A percentile compares a stretch with the other conserved stretches of the same genome.
These are phyloP conservation scores for Pterocarpus macrocarpus DNA, from an alignment of 306 rosid species.

Conservation along the genomic window DNA sequence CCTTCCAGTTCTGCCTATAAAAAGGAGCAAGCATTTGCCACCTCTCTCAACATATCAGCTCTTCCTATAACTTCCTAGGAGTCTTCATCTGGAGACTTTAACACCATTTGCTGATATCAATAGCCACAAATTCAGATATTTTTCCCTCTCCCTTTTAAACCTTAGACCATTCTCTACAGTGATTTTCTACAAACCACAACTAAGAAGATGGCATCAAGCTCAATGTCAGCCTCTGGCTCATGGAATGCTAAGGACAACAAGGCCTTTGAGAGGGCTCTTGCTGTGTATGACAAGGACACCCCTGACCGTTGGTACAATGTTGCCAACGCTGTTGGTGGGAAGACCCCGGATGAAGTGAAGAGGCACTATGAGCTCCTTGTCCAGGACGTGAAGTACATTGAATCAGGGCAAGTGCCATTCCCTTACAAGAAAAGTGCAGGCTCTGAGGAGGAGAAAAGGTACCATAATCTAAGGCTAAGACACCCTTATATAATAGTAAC, in stretches of 20 bases:
- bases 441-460: slow-evolving; percentile 72
- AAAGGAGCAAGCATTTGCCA: slow-evolving; percentile 63
- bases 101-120: neutral
- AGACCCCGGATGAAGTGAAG: slow-evolving; percentile 87
- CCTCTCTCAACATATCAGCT: slow-evolving; percentile 51
- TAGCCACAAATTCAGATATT: neutral
- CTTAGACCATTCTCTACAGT: neutral
- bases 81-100: slow-evolving; percentile 39
- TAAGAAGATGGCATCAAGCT: slow-evolving; percentile 71
- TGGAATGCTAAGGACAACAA: slow-evolving; percentile 95
- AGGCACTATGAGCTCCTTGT: slow-evolving; percentile 82
- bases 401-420: slow-evolving; percentile 81
- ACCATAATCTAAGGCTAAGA: neutral
- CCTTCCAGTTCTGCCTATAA: slow-evolving; percentile 63
- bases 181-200: neutral
- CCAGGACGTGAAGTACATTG: slow-evolving; percentile 79
- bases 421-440: slow-evolving; percentile 69
- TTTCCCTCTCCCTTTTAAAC: neutral
- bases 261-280: slow-evolving; percentile 93
- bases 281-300: slow-evolving; percentile 87
- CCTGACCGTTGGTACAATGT: slow-evolving; percentile 95
- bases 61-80: neutral
- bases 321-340: slow-evolving; percentile 86
- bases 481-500: neutral
- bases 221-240: slow-evolving; percentile 77